Evolutionary conservation across 768 basidiomycete species (phyloP), one percentile per base, ranked within the genome.

Genomic region (Rhizopogon salebrosus): DNA sequence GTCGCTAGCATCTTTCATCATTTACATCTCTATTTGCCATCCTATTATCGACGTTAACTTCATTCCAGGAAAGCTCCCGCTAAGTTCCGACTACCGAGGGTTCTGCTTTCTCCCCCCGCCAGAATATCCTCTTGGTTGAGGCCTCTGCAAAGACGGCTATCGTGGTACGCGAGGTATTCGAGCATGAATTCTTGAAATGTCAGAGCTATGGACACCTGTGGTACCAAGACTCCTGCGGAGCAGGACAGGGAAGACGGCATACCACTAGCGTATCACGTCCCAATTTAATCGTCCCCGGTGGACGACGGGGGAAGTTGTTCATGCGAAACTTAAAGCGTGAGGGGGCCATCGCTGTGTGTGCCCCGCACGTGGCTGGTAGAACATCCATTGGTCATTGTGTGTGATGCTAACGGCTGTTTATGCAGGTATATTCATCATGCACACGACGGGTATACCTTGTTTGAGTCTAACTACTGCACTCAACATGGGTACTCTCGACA

Each of bases 111-210:
- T 95, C 95, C 0, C 72, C 74, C 22, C 80, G 89, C 29, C 92
- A 92, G 79, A 80, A 82, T 16, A 89, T 86, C 18, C 72, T 93
- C 41, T 98, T 98, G 70, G 74, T 98, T 40, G 95, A 98, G 72
- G 85, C 92, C 1, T 91, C 87, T 0, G 95, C 95, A 0, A 98
- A 98, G 82, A 97, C 92, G 0, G 82, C 86, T 7, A 75, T 89
- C 0, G 87, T 88, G 16, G 94, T 98, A 6, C 77, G 75, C 27
- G 89, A 92, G 41, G 83, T 86, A 2, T 87, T 87, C 62, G 71
- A 77, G 39, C 85, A 89, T 78, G 79, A 70, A 95, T 95, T 54
- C 59, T 95, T 48, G 89, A 90, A 35, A 91, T 88, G 0, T 89
- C 91, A 0, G 86, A 85, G 65, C 70, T 95, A 43, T 93, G 90